Percentiles rank a stretch among this genome's conserved stretches.
phyloP scores from a whole-genome alignment of 1,284 basidiomycete species.

The Schizopora paradoxa region DNA sequence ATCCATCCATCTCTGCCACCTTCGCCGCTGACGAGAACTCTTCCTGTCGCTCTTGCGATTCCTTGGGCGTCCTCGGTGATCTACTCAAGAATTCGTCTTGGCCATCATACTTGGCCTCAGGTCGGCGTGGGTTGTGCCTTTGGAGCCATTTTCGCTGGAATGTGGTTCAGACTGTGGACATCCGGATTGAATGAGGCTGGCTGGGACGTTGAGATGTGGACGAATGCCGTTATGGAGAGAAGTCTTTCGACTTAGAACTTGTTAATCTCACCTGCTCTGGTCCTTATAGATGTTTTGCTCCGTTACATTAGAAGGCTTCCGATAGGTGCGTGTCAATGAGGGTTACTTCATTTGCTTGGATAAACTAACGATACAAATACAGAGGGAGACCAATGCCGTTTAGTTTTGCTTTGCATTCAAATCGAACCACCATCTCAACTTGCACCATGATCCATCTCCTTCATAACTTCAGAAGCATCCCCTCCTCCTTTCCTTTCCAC shows the following conservation, averaged over 20 bases:
- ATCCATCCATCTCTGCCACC: constrained; percentile 41
- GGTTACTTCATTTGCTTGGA: too few species aligned
- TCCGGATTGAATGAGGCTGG: constrained; percentile 14
- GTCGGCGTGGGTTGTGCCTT: constrained; percentile 61
- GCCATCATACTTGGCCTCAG: constrained; percentile 76
- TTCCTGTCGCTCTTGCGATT: constrained; percentile 42
- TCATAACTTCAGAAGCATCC: constrained; percentile 11
- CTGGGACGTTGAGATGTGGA: constrained; percentile 3
- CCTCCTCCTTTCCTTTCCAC: constrained; percentile 10
- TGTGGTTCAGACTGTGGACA: constrained; percentile 63
- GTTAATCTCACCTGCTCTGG: not conserved
- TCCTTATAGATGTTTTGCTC: not conserved
- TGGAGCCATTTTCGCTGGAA: constrained; percentile 49
- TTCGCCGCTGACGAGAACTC: constrained; percentile 27
- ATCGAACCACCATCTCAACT: too few species aligned
- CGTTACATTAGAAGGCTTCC: not conserved
- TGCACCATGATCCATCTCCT: too few species aligned
- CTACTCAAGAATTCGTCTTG: constrained; percentile 70
- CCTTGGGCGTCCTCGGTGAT: constrained; percentile 55
- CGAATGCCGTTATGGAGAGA: not conserved
- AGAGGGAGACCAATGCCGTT: too few species aligned
- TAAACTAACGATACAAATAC: too few species aligned
- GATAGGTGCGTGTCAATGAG: too few species aligned
- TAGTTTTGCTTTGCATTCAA: too few species aligned
- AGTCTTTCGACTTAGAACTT: not conserved